Conservation (phyloP, 176 grass and related monocot genomes). For the Paspalum vaginatum region DNA sequence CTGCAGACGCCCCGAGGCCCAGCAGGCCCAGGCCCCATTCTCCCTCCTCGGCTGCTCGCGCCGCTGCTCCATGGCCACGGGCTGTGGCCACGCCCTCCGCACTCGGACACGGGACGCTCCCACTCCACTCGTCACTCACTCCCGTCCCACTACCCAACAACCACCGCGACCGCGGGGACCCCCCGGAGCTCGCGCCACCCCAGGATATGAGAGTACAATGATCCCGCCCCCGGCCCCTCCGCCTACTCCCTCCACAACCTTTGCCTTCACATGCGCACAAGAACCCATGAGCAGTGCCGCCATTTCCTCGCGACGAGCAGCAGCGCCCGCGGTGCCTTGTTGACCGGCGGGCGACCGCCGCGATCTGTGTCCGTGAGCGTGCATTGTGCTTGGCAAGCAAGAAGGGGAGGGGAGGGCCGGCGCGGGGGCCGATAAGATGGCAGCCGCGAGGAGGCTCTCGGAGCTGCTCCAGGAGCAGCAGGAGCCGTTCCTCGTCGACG, state of each 20-base stretch:
- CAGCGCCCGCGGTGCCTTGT: background rate
- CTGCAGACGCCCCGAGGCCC: background rate
- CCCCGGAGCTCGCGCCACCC: background rate
- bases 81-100: background rate
- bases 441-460: conserved; percentile 72
- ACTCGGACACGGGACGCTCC: background rate
- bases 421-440: conserved; percentile 3
- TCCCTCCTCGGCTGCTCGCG: background rate
- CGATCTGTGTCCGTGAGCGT: background rate
- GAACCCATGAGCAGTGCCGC: conserved; percentile 14
- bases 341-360: background rate
- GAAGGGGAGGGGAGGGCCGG: background rate
- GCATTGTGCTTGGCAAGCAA: background rate
- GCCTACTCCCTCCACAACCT: background rate
- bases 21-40: background rate
- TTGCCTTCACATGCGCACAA: conserved; percentile 31
- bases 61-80: background rate
- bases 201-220: conserved; percentile 39
- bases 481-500: conserved; percentile 91
- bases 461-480: conserved; percentile 96
- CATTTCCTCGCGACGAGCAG: conserved; percentile 18
- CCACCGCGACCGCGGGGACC: conserved; percentile 20
- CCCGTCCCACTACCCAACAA: conserved; percentile 62
- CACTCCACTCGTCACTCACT: conserved; percentile 2
- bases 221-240: background rate